These are phyloP conservation scores for Melaleuca quinquenervia DNA, from an alignment of 345 rosid species.

Conservation along the genomic window DNA sequence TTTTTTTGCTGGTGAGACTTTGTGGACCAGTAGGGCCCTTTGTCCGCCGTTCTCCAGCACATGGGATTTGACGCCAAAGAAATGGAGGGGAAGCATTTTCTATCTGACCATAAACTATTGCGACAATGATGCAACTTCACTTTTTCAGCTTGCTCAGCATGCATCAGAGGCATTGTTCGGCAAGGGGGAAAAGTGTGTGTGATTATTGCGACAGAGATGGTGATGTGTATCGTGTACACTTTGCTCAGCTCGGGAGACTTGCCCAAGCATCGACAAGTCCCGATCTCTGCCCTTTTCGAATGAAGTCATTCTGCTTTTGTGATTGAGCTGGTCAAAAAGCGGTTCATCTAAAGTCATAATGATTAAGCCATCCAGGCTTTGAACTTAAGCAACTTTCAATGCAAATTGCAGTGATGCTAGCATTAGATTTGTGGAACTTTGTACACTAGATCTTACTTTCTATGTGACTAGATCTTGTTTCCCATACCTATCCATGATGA, in stretches of 20 bases:
- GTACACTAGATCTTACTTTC: not conserved
- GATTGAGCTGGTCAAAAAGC: slow-evolving; percentile 1
- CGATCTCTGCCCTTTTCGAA: not conserved
- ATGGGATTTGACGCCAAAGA: not conserved
- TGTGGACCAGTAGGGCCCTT: not conserved
- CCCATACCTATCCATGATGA: not conserved
- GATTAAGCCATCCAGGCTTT: not conserved
- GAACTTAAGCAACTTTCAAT: not conserved
- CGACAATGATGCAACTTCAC: not conserved
- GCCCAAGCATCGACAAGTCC: not conserved
- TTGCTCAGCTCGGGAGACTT: not conserved
- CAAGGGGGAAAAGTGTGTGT: slow-evolving; percentile 6
- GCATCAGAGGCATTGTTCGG: not conserved
- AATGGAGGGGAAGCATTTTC: not conserved
- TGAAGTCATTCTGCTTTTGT: not conserved
- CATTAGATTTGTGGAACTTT: not conserved
- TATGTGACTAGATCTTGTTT: not conserved
- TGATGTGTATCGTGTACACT: not conserved
- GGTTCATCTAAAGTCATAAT: not conserved
- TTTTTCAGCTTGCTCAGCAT: not conserved
- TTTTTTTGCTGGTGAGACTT: not conserved
- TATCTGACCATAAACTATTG: not conserved
- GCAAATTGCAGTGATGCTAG: not conserved
- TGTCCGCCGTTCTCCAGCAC: not conserved
- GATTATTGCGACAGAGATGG: slow-evolving; percentile 5